A percentile compares a stretch with the other conserved stretches of the same genome.
These are phyloP conservation scores for Lactarius akahatsu DNA, from an alignment of 768 basidiomycete species.

Conservation along the genomic window DNA sequence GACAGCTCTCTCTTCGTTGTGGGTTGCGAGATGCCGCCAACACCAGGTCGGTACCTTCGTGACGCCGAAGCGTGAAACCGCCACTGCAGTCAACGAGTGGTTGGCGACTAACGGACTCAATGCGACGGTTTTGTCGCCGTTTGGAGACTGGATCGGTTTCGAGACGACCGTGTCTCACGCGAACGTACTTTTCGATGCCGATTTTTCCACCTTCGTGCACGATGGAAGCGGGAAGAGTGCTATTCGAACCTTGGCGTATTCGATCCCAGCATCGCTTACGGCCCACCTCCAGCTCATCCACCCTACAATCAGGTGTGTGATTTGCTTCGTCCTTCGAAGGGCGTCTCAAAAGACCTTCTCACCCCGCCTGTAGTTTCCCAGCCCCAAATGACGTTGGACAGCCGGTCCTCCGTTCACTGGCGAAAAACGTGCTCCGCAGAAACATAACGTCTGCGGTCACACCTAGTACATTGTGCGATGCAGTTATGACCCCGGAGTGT, in stretches of 20 bases:
- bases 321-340: not conserved
- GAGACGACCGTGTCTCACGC: constrained; percentile 25
- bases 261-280: constrained; percentile 26
- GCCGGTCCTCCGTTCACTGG: constrained; percentile 5
- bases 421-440: not conserved
- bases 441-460: not conserved
- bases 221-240: constrained; percentile 10
- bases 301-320: constrained; percentile 25
- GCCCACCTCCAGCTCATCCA: constrained; percentile 28
- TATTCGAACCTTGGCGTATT: constrained; percentile 31
- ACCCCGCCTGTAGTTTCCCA: constrained; percentile 7
- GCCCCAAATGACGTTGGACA: not conserved
- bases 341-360: not conserved
- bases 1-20: not conserved
- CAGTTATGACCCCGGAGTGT: constrained; percentile 30
- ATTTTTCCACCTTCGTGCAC: constrained; percentile 29
- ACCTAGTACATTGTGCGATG: constrained; percentile 6
- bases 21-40: not conserved
- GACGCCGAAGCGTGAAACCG: constrained; percentile 17
- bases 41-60: constrained; percentile 22
- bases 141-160: constrained; percentile 35
- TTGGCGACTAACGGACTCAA: constrained; percentile 23
- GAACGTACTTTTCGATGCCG: constrained; percentile 26
- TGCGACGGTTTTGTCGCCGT: constrained; percentile 21
- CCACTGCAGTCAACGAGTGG: constrained; percentile 20